Base-by-base conservation (phyloP, 768 basidiomycete species). In the Lactarius evosmus region DNA sequence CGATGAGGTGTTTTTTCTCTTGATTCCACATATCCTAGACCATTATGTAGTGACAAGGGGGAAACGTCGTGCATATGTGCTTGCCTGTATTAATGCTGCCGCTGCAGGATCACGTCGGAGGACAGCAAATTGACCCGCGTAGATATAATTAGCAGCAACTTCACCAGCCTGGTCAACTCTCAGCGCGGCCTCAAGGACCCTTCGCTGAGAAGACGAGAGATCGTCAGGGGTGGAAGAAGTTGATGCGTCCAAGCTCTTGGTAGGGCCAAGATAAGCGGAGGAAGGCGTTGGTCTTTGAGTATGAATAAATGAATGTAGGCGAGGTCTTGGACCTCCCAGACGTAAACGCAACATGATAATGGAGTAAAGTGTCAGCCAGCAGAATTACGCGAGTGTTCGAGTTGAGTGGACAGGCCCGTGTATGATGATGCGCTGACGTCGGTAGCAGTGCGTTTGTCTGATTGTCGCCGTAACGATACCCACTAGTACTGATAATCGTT, bases 91-190 rank as follows among this genome's bases (percentile, higher is more conserved):
- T 56, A 97, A 73, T 56, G 84, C 77, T 29, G 84, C 82, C 53
- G 84, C 75, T 50, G 73, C 72, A 22, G 75, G 76, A 70, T 93
- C 84, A 30, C 77, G 75, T 36, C 88, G 82, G 0, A 95, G 79
- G 33, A 95, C 80, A 59, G 82, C 85, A 70, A 88, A 77, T 73
- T 98, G 96, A 5, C 96, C 95, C 70, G 81, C 79, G 76, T 98
- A 98, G 58, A 98, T 98, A 79, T 87, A 95, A 76, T 97, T 98
- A 22, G 95, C 95, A 0, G 95, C 95, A 44, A 96, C 80, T 75
- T 98, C 95, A 9, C 95, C 95, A 1, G 95, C 95, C 69, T 97
- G 95, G 76, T 98, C 95, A 25, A 98, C 91, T 14, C 95, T 83
- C 54, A 98, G 77, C 2, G 89, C 91, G 60, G 75, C 79, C 66